phyloP scores from a whole-genome alignment of 2,329 filamentous ascomycete species.

The Rhinocladiella similis region DNA sequence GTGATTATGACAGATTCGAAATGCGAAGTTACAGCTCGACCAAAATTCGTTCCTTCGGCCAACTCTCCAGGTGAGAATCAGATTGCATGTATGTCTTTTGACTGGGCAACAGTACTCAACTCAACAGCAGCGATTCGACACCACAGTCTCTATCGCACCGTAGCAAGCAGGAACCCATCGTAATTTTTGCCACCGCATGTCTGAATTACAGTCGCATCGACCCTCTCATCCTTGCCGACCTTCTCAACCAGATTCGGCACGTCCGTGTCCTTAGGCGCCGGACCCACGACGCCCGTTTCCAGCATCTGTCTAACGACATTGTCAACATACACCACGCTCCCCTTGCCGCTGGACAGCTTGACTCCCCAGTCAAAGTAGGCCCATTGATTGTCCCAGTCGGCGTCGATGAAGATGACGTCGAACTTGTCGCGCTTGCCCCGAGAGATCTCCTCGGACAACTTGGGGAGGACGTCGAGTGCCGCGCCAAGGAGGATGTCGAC shows the following conservation, averaged over 20 bases:
- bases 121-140: not conserved
- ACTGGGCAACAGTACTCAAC: not conserved
- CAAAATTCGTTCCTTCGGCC: too few relatives aligned
- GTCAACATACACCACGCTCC: slow-evolving; percentile 49
- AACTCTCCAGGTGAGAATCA: too few relatives aligned
- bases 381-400: slow-evolving; percentile 52
- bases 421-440: slow-evolving; percentile 42
- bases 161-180: not conserved
- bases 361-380: slow-evolving; percentile 51
- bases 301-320: slow-evolving; percentile 48
- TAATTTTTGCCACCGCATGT: not conserved
- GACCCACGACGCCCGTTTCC: slow-evolving; percentile 33
- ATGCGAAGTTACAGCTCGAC: too few relatives aligned
- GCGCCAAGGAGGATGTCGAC: slow-evolving; percentile 50
- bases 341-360: slow-evolving; percentile 42
- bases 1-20: too few relatives aligned
- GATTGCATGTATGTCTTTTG: too few relatives aligned
- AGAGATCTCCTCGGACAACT: slow-evolving; percentile 43
- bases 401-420: slow-evolving; percentile 56
- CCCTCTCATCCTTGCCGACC: slow-evolving; percentile 42
- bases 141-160: not conserved
- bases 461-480: slow-evolving; percentile 44
- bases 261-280: slow-evolving; percentile 23
- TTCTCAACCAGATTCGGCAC: slow-evolving; percentile 37
- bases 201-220: slow-evolving; percentile 36